phyloP scores from a whole-genome alignment of 345 rosid species.

The Garcia nutans region DNA sequence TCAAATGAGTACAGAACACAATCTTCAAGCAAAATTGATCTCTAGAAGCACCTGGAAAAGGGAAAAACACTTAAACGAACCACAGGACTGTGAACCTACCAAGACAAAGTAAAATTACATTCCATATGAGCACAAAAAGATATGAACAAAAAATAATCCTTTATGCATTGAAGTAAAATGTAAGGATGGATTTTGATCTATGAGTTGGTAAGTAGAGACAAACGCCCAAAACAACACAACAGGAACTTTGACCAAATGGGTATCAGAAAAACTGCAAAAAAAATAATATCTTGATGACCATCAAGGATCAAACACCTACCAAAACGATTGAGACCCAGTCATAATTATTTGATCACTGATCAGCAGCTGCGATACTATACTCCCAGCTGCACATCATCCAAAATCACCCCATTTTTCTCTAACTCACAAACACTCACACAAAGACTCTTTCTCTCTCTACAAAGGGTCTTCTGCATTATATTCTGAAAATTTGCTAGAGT shows the following conservation, averaged over 20 bases:
- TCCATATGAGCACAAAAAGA: background rate
- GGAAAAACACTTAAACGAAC: background rate
- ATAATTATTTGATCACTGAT: constrained; percentile 12
- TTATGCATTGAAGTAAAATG: background rate
- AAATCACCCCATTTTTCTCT: constrained; percentile 51
- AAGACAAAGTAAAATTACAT: background rate
- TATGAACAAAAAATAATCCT: background rate
- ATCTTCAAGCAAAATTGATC: background rate
- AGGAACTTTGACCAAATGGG: constrained; percentile 28
- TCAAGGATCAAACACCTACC: constrained; percentile 31
- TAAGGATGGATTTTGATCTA: constrained; percentile 7
- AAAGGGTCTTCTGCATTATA: constrained; percentile 31
- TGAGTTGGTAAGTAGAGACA: background rate
- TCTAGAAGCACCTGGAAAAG: background rate
- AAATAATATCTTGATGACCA: background rate
- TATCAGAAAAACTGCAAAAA: constrained; percentile 23
- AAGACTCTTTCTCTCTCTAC: constrained; percentile 30
- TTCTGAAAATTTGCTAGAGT: constrained; percentile 21
- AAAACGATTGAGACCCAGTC: constrained; percentile 16
- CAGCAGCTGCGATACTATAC: constrained; percentile 43
- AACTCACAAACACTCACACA: constrained; percentile 5
- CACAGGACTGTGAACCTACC: constrained; percentile 14
- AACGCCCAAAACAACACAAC: constrained; percentile 14
- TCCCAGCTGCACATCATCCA: constrained; percentile 44
- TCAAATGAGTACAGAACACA: background rate